phyloP scores from a whole-genome alignment of 257 asterid genomes.

The Solanum etuberosum region DNA sequence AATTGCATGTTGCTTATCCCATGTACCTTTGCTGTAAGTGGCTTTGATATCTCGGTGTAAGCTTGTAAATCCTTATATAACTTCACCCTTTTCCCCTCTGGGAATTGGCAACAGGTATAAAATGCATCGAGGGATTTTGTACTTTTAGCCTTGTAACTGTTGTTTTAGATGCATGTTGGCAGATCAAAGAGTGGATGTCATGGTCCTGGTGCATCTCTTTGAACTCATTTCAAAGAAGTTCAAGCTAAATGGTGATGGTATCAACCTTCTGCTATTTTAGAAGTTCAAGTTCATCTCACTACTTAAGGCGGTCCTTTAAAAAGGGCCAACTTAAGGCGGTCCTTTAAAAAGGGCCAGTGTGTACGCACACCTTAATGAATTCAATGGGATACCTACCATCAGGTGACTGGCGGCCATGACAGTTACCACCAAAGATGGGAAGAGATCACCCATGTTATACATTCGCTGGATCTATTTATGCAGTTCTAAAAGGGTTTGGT shows the following conservation, averaged over 20 bases:
- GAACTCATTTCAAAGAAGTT: neutral
- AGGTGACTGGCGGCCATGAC: neutral
- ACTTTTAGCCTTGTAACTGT: neutral
- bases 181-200: neutral
- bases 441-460: neutral
- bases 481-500: neutral
- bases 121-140: neutral
- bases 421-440: neutral
- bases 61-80: neutral
- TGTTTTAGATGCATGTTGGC: neutral
- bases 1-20: neutral
- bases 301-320: neutral
- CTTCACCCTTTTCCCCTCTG: neutral
- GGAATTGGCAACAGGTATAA: neutral
- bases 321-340: neutral
- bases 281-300: neutral
- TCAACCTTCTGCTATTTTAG: neutral
- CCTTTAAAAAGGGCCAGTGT: neutral
- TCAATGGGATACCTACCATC: neutral
- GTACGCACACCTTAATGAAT: neutral
- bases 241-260: neutral
- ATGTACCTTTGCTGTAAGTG: neutral
- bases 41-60: neutral
- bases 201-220: neutral
- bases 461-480: neutral